Conservation (phyloP, 2,329 filamentous ascomycete species). For the Tolypocladium cylindrosporum region DNA sequence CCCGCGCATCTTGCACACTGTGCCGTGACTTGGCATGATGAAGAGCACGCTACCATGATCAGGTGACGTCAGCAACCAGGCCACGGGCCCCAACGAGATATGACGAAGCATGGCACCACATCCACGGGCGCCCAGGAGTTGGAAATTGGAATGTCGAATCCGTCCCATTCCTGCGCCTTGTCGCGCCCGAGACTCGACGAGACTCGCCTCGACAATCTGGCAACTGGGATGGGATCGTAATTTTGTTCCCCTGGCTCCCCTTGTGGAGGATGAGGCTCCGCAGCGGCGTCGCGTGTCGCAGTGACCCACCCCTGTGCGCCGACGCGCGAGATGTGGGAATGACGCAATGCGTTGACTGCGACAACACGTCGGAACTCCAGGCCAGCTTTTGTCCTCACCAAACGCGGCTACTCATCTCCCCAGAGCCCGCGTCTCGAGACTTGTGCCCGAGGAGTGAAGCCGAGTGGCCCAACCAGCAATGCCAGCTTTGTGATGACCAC, state of each 20-base stretch:
- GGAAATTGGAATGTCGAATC: not conserved
- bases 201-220: not conserved
- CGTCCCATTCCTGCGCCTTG: not conserved
- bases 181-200: not conserved
- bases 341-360: not conserved
- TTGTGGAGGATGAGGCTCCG: not conserved
- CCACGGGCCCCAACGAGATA: not conserved
- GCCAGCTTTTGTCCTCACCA: not conserved
- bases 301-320: not conserved
- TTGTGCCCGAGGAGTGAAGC: not conserved
- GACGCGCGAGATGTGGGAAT: not conserved
- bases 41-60: not conserved
- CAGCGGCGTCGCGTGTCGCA: not conserved
- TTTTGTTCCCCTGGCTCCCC: not conserved
- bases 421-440: not conserved
- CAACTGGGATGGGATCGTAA: not conserved
- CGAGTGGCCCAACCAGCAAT: not conserved
- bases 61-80: not conserved
- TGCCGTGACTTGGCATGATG: not conserved
- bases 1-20: not conserved
- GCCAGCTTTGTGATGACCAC: not conserved
- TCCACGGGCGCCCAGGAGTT: not conserved
- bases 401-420: not conserved
- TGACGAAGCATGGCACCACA: not conserved
- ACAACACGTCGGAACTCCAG: not conserved